Conservation (phyloP, 2,329 filamentous ascomycete species). For the Mollisia scopiformis region DNA sequence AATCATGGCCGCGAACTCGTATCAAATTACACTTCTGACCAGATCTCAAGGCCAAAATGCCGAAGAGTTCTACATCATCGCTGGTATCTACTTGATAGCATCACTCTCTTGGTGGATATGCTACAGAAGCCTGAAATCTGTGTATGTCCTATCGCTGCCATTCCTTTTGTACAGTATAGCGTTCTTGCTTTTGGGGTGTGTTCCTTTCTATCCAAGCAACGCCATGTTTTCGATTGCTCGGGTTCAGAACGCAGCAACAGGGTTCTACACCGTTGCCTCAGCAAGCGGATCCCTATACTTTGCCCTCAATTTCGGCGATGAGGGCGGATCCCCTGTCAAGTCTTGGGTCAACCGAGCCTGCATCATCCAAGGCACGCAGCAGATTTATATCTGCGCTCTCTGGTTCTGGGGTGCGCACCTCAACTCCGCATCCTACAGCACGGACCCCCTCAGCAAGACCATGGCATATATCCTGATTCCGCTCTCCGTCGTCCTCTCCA, state of each 20-base stretch:
- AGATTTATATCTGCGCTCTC: conserved; percentile 64
- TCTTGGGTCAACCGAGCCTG: conserved; percentile 70
- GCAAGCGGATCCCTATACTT: conserved; percentile 68
- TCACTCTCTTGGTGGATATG: conserved; percentile 57
- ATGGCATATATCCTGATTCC: conserved; percentile 42
- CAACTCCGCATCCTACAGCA: not conserved
- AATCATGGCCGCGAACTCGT: not conserved
- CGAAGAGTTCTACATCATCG: not conserved
- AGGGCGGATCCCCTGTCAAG: conserved; percentile 63
- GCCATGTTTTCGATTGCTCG: not conserved
- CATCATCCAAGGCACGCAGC: conserved; percentile 67
- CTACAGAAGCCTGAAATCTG: conserved; percentile 60
- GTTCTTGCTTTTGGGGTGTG: not conserved
- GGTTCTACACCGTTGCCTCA: conserved; percentile 63
- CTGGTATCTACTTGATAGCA: not conserved
- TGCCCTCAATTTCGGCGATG: conserved; percentile 67
- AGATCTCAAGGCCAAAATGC: not conserved
- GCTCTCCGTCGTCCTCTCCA: conserved; percentile 59
- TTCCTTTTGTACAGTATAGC: conserved; percentile 45
- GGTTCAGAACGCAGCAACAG: conserved; percentile 57
- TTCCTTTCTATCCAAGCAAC: not conserved
- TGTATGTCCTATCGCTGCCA: conserved; percentile 60
- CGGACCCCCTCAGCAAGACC: not conserved
- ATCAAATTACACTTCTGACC: not conserved
- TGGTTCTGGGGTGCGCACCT: conserved; percentile 58